Percentiles rank a stretch among this genome's conserved stretches.
Conservation (phyloP, 2,329 filamentous ascomycete genomes). For the Blastomyces parvus region DNA sequence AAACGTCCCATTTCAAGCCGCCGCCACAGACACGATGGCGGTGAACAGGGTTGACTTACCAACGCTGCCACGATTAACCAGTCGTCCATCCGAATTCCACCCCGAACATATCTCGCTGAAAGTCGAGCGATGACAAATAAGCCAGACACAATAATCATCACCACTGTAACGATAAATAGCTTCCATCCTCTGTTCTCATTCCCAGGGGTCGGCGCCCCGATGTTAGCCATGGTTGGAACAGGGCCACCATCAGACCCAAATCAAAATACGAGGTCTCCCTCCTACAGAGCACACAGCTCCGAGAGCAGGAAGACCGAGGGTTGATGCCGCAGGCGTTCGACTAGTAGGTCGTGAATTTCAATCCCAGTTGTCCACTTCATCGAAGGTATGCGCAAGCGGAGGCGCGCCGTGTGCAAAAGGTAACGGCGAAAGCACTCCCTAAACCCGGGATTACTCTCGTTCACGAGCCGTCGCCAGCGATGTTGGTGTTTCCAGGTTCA, state of each 20-base stretch:
- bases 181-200: not conserved
- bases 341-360: not conserved
- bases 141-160: not conserved
- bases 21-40: not conserved
- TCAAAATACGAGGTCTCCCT: not conserved
- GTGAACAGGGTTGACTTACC: not conserved
- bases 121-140: not conserved
- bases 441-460: not conserved
- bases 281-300: not conserved
- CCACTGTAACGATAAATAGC: not conserved
- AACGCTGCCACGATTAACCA: not conserved
- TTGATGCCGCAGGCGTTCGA: not conserved
- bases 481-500: not conserved
- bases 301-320: not conserved
- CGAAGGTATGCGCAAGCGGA: not conserved
- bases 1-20: not conserved
- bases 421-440: not conserved
- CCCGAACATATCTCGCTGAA: not conserved
- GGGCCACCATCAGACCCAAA: not conserved
- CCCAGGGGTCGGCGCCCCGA: slow-evolving; percentile 26
- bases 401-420: not conserved
- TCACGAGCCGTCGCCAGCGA: not conserved
- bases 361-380: not conserved
- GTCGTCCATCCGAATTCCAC: not conserved
- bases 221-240: not conserved